These are phyloP conservation scores for Kingdonia uniflora DNA, from an alignment of 164 flowering plant genomes.

Conservation along the genomic window DNA sequence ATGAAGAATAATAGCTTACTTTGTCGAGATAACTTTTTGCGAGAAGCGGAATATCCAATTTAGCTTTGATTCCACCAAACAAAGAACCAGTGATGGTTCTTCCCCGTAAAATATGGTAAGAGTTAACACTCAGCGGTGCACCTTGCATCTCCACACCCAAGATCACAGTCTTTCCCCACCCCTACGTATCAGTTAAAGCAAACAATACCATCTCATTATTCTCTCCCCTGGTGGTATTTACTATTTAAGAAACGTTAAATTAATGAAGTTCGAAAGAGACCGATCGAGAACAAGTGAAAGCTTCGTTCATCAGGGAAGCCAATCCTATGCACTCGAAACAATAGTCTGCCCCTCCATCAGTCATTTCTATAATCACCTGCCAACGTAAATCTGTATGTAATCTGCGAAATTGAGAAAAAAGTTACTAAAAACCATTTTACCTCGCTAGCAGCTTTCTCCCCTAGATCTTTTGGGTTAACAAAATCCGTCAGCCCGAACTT, in stretches of 20 bases:
- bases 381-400: neutral
- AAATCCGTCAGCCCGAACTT: slow-evolving; percentile 59
- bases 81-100: slow-evolving; percentile 35
- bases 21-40: slow-evolving; percentile 36
- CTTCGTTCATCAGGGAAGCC: slow-evolving; percentile 50
- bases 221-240: neutral
- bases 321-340: slow-evolving; percentile 74
- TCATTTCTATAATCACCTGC: slow-evolving; percentile 57
- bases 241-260: neutral
- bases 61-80: slow-evolving; percentile 65
- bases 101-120: slow-evolving; percentile 36
- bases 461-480: slow-evolving; percentile 35
- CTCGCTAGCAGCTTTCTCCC: slow-evolving; percentile 32
- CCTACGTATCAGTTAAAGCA: slow-evolving; percentile 21
- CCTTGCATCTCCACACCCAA: slow-evolving; percentile 60
- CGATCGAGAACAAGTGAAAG: slow-evolving; percentile 35
- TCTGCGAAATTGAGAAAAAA: neutral
- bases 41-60: slow-evolving; percentile 47
- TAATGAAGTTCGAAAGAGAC: slow-evolving; percentile 8
- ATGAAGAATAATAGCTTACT: slow-evolving; percentile 21
- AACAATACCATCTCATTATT: neutral
- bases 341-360: slow-evolving; percentile 72
- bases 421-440: slow-evolving; percentile 11
- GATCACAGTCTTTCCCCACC: slow-evolving; percentile 62
- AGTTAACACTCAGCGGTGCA: slow-evolving; percentile 20